Evolutionary conservation across 2,329 filamentous ascomycete species (phyloP), one percentile per base, ranked within the genome.

Genomic region (Pseudogymnoascus sp.): DNA sequence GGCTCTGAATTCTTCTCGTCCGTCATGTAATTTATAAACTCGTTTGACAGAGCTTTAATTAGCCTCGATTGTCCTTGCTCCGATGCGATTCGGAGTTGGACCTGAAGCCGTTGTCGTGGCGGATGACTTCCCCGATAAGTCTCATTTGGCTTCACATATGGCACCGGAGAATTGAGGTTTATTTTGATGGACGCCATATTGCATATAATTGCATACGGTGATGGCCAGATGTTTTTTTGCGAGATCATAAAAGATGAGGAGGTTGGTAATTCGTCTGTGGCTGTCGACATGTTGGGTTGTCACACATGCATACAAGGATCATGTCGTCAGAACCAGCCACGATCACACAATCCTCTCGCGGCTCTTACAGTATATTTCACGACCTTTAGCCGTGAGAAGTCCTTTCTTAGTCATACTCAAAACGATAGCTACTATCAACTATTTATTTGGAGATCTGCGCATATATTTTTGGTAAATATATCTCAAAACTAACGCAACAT

Each of bases 11-110:
- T 71, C 23, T 71, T 71, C 2, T 26, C 62, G 5, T 67, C 63
- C 11, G 76, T 71, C 31, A 69, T 70, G 38, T 68, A 68, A 50
- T 73, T 53, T 28, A 78, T 77, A 64, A 76, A 78, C 1, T 66
- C 69, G 62, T 78, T 71, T 15, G 75, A 74, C 13, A 78, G 71
- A 3, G 65, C 75, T 73, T 59, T 50, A 11, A 75, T 67, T 13
- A 76, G 62, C 8, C 73, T 72, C 6, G 69, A 73, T 64, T 74
- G 73, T 8, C 74, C 74, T 13, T 72, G 72, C 33, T 71, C 74
- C 60, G 71, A 75, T 4, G 72, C 73, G 42, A 75, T 74, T 10
- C 70, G 69, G 6, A 75, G 67, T 44, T 70, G 28, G 26, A 61
- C 31, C 2, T 53, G n/a, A 19, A 53, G 47, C 23, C 47, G 47